These are phyloP conservation scores for Candida glaebosa DNA, from an alignment of 805 yeast genomes.

Conservation along the genomic window DNA sequence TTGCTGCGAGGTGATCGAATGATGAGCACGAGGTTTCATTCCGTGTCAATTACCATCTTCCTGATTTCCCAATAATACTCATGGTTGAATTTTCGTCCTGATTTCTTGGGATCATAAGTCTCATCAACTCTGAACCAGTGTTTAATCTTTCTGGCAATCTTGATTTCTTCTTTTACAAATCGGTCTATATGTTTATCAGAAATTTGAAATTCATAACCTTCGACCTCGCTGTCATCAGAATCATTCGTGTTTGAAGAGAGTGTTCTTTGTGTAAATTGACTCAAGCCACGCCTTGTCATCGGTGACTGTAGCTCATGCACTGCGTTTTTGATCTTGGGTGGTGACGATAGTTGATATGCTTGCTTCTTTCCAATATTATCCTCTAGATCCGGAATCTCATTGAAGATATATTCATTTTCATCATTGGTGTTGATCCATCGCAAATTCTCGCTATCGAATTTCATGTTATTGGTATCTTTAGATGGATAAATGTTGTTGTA, in stretches of 20 bases:
- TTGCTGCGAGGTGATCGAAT: neutral
- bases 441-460: constrained; percentile 53
- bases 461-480: constrained; percentile 34
- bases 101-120: constrained; percentile 17
- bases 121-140: constrained; percentile 37
- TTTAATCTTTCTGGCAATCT: constrained; percentile 28
- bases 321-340: constrained; percentile 2
- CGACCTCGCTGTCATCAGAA: constrained; percentile 12
- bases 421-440: constrained; percentile 53
- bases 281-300: constrained; percentile 23
- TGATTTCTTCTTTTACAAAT: constrained; percentile 35
- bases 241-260: constrained; percentile 25
- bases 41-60: constrained; percentile 38
- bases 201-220: constrained; percentile 23
- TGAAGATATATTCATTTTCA: constrained; percentile 43
- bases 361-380: constrained; percentile 1
- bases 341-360: constrained; percentile 4
- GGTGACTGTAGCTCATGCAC: constrained; percentile 7
- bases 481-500: neutral
- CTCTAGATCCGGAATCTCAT: constrained; percentile 46
- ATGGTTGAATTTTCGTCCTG: constrained; percentile 12
- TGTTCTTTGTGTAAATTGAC: constrained; percentile 37
- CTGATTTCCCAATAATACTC: constrained; percentile 43
- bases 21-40: constrained; percentile 1
- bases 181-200: constrained; percentile 24